Percentiles rank a stretch among this genome's conserved stretches.
Conservation (phyloP, 169 alveolate species). For the Perkinsus chesapeaki region DNA sequence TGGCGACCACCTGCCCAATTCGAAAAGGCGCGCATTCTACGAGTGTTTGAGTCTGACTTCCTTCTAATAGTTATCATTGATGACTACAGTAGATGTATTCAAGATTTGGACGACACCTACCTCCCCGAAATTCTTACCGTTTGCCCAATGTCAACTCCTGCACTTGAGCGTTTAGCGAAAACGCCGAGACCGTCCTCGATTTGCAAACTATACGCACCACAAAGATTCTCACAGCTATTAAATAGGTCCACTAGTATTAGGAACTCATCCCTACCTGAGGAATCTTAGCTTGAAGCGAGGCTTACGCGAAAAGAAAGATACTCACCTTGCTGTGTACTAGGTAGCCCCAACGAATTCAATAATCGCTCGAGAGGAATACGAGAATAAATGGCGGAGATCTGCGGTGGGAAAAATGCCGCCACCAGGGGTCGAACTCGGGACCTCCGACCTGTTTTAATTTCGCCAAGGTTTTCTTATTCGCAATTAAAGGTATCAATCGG, state of each 20-base stretch:
- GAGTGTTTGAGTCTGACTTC: no score
- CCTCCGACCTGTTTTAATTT: not conserved
- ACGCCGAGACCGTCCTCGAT: not conserved
- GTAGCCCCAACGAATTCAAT: not conserved
- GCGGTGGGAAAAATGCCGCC: not conserved
- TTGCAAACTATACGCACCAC: not conserved
- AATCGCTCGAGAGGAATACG: not conserved
- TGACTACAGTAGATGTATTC: no score
- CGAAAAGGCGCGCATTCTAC: no score
- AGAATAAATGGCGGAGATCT: not conserved
- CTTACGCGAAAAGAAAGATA: no score
- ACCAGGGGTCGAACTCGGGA: not conserved
- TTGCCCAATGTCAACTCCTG: not conserved
- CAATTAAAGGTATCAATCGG: not conserved
- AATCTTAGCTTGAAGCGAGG: no score
- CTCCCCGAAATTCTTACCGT: not conserved
- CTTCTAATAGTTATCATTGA: no score
- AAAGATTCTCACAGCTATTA: not conserved
- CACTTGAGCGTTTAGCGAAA: not conserved
- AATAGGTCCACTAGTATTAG: not conserved
- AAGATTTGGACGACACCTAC: no score
- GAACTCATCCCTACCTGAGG: not conserved
- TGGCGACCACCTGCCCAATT: no score
- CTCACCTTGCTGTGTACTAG: not conserved
- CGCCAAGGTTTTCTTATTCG: not conserved